Percentiles rank a stretch among this genome's conserved stretches.
Evolutionary conservation across 1,284 basidiomycete genomes (phyloP).

Genomic region (Moniliella sp.): DNA sequence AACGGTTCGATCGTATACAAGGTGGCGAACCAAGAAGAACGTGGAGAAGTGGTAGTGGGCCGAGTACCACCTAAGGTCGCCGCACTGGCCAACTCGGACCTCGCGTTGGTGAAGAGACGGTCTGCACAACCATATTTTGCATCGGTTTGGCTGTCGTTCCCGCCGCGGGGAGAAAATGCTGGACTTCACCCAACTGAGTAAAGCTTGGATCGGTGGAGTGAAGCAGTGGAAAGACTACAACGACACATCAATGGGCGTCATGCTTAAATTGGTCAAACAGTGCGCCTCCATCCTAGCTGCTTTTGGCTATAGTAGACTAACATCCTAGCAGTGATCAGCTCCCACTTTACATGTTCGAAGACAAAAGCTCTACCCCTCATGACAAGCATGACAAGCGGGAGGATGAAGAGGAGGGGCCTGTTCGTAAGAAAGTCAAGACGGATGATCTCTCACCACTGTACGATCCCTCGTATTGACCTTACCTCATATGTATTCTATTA

Average conservation of each 20-base stretch:
- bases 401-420: too few relatives aligned
- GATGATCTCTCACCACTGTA: too few relatives aligned
- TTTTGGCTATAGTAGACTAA: too few relatives aligned
- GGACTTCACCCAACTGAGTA: slow-evolving; percentile 89
- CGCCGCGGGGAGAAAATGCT: slow-evolving; percentile 41
- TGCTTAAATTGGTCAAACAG: slow-evolving; percentile 81
- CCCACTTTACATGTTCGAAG: too few relatives aligned
- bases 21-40: slow-evolving; percentile 47
- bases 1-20: slow-evolving; percentile 73
- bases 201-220: slow-evolving; percentile 81
- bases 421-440: too few relatives aligned
- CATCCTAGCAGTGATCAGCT: too few relatives aligned
- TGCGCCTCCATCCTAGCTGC: slow-evolving; percentile 35
- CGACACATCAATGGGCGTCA: slow-evolving; percentile 74
- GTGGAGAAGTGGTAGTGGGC: slow-evolving; percentile 9
- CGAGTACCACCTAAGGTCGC: slow-evolving; percentile 11
- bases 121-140: slow-evolving; percentile 84
- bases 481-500: too few relatives aligned
- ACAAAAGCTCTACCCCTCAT: too few relatives aligned
- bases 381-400: too few relatives aligned
- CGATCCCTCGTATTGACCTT: too few relatives aligned
- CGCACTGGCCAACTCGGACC: slow-evolving; percentile 36
- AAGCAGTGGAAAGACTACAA: slow-evolving; percentile 92
- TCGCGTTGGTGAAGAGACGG: slow-evolving; percentile 49
- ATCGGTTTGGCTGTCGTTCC: slow-evolving; percentile 50